Conservation (phyloP, 805 yeast species). For the Monosporozyma solicola region DNA sequence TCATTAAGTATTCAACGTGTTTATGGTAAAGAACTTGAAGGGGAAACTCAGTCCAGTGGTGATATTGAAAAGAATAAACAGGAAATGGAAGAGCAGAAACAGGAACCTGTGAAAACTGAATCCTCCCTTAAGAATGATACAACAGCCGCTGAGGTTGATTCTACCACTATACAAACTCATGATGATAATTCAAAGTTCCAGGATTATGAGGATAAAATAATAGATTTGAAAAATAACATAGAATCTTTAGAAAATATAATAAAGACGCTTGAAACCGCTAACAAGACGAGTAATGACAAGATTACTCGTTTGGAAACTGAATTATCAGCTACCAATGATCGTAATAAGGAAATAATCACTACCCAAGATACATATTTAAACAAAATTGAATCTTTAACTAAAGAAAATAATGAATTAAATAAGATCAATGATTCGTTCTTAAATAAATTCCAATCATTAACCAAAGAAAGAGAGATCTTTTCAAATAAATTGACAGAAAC, state of each 20-base stretch:
- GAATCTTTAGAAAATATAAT: conserved; percentile 16
- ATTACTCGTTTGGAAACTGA: conserved; percentile 18
- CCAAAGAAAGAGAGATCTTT: conserved; percentile 21
- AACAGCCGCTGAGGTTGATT: neutral
- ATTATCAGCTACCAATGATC: conserved; percentile 8
- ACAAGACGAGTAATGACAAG: conserved; percentile 16
- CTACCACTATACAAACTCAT: neutral
- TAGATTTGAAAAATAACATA: conserved; percentile 20
- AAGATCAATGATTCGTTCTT: conserved; percentile 20
- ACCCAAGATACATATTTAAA: conserved; percentile 2
- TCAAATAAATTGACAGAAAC: conserved; percentile 21
- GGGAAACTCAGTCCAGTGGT: neutral
- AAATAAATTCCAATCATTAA: conserved; percentile 22
- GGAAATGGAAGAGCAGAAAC: neutral
- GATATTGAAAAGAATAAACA: neutral
- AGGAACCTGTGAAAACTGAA: neutral
- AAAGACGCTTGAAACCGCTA: conserved; percentile 17
- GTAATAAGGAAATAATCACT: conserved; percentile 2
- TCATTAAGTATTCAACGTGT: conserved; percentile 27
- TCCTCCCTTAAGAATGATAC: neutral
- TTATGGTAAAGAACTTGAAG: conserved; percentile 16
- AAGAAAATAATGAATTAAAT: conserved; percentile 19
- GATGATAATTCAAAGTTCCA: conserved; percentile 2
- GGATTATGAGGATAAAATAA: conserved; percentile 14
- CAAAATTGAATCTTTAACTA: conserved; percentile 13